Conservation (phyloP, 2,329 filamentous ascomycete species). For the Capronia coronata region DNA sequence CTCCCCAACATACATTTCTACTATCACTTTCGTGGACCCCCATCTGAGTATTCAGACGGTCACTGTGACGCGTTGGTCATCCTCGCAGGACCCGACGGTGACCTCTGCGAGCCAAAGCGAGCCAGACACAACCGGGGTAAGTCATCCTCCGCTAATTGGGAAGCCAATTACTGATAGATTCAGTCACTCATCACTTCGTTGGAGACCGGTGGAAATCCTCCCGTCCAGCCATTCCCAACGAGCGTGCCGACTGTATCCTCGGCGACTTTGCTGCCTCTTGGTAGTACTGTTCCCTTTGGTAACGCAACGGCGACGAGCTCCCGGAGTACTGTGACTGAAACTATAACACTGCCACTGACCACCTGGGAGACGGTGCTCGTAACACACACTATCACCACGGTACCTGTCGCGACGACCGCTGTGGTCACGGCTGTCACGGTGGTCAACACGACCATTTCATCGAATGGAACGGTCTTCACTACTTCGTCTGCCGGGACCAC, state of each 20-base stretch:
- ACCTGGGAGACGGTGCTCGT: slow-evolving; percentile 25
- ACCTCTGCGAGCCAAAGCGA: slow-evolving; percentile 23
- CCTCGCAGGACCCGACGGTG: slow-evolving; percentile 22
- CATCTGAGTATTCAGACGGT: slow-evolving; percentile 22
- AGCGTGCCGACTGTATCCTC: slow-evolving; percentile 21
- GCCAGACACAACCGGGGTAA: slow-evolving; percentile 26
- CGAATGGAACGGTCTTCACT: slow-evolving; percentile 16
- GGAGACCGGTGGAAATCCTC: slow-evolving; percentile 26
- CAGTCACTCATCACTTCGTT: slow-evolving; percentile 17
- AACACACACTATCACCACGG: slow-evolving; percentile 21
- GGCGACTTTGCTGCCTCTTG: slow-evolving; percentile 25
- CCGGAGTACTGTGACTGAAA: slow-evolving; percentile 22
- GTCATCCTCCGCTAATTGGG: neutral
- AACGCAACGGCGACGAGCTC: slow-evolving; percentile 20
- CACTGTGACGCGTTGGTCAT: slow-evolving; percentile 17
- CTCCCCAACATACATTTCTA: slow-evolving; percentile 13
- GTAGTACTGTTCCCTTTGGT: slow-evolving; percentile 21
- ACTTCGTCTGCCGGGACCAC: slow-evolving; percentile 25
- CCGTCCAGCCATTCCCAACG: slow-evolving; percentile 27
- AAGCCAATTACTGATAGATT: slow-evolving; percentile 15
- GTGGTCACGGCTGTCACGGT: slow-evolving; percentile 24
- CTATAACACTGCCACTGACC: slow-evolving; percentile 26
- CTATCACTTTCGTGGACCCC: slow-evolving; percentile 23
- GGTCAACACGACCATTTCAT: slow-evolving; percentile 22
- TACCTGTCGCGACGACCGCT: slow-evolving; percentile 23